Conservation (phyloP, 1,284 basidiomycete species). For the Mycena sp. region DNA sequence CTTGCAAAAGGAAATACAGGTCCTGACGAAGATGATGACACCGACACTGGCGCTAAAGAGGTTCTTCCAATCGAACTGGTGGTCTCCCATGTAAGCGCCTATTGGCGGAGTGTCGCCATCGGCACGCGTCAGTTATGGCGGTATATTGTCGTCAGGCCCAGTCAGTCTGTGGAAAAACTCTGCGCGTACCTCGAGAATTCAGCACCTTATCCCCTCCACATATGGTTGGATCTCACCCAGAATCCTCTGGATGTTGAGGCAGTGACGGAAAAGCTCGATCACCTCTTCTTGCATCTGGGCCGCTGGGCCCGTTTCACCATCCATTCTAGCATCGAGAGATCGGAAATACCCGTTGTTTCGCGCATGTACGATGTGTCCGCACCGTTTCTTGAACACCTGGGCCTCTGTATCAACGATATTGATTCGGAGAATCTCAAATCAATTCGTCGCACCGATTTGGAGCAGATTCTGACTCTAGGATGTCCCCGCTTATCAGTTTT, state of each 20-base stretch:
- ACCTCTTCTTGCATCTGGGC: slow-evolving; percentile 40
- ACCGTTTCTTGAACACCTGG: slow-evolving; percentile 47
- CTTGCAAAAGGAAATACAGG: slow-evolving; percentile 5
- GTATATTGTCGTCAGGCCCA: slow-evolving; percentile 41
- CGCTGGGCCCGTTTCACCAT: slow-evolving; percentile 50
- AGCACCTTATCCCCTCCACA: slow-evolving; percentile 39
- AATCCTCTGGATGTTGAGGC: slow-evolving; percentile 19
- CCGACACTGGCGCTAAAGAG: neutral
- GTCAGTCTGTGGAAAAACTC: slow-evolving; percentile 36
- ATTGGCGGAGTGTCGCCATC: slow-evolving; percentile 50
- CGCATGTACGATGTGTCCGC: slow-evolving; percentile 38
- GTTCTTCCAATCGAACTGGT: slow-evolving; percentile 45
- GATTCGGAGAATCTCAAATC: slow-evolving; percentile 21
- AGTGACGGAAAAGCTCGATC: slow-evolving; percentile 38
- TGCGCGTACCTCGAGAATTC: slow-evolving; percentile 49
- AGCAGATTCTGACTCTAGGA: slow-evolving; percentile 44
- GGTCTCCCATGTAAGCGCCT: slow-evolving; percentile 48
- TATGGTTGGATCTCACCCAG: slow-evolving; percentile 41
- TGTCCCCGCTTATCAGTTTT: slow-evolving; percentile 46
- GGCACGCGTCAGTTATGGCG: slow-evolving; percentile 50
- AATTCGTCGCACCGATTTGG: slow-evolving; percentile 25
- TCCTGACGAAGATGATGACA: slow-evolving; percentile 6
- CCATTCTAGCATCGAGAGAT: slow-evolving; percentile 37
- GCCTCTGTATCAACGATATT: slow-evolving; percentile 43
- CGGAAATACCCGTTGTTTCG: slow-evolving; percentile 38